Percentiles rank a stretch among this genome's conserved stretches.
These are phyloP conservation scores for Nakazawaea molendinolei DNA, from an alignment of 805 yeast genomes.

Conservation along the genomic window DNA sequence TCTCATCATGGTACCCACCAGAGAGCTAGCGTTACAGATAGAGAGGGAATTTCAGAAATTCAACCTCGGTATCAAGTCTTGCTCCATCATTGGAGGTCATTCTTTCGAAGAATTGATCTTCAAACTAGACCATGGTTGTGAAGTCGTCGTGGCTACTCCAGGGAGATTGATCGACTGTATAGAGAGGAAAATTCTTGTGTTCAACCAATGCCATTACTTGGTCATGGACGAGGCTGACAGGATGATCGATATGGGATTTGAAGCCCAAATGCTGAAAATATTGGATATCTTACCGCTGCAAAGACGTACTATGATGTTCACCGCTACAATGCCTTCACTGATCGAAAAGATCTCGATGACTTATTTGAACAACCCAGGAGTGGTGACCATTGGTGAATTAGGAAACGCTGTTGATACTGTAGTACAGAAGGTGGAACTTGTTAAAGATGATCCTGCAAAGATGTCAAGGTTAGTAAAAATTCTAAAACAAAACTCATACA, in stretches of 20 bases:
- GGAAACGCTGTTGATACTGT: slow-evolving; percentile 65
- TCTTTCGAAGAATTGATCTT: slow-evolving; percentile 66
- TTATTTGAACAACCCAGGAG: slow-evolving; percentile 56
- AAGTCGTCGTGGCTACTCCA: slow-evolving; percentile 88
- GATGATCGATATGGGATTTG: slow-evolving; percentile 95
- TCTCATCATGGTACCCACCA: slow-evolving; percentile 80
- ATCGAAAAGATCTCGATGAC: slow-evolving; percentile 61
- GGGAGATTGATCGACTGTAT: slow-evolving; percentile 83
- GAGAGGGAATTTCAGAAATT: slow-evolving; percentile 57
- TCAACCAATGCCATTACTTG: slow-evolving; percentile 57
- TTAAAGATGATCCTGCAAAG: slow-evolving; percentile 36
- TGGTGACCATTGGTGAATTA: slow-evolving; percentile 59
- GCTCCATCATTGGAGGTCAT: slow-evolving; percentile 86
- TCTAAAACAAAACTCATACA: slow-evolving; percentile 23
- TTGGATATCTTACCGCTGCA: slow-evolving; percentile 45
- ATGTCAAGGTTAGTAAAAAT: slow-evolving; percentile 35
- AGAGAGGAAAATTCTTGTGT: slow-evolving; percentile 54
- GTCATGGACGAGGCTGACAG: slow-evolving; percentile 93
- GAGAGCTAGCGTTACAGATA: slow-evolving; percentile 90
- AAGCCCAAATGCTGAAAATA: slow-evolving; percentile 63
- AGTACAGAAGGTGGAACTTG: slow-evolving; percentile 58
- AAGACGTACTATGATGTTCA: slow-evolving; percentile 80
- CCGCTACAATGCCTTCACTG: slow-evolving; percentile 83
- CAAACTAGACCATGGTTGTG: slow-evolving; percentile 58
- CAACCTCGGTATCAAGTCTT: slow-evolving; percentile 31